Percentiles rank a stretch among this genome's conserved stretches.
Evolutionary conservation across 164 flowering plant species (phyloP).

Genomic region (Magnolia changhungtana): DNA sequence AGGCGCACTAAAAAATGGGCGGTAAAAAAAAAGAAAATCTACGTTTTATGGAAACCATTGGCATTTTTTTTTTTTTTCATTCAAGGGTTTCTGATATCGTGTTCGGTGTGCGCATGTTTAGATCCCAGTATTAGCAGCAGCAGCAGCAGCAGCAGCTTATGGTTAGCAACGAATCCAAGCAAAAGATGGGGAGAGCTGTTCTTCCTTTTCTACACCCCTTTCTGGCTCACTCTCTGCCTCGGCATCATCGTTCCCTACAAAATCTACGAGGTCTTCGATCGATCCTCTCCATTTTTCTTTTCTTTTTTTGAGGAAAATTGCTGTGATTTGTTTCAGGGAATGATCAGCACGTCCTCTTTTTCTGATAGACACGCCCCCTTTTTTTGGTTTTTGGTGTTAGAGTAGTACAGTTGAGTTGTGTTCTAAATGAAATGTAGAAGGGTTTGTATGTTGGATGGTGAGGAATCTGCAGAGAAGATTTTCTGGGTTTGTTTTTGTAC

Average conservation of each 20-base stretch:
- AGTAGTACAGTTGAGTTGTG: too few relatives aligned
- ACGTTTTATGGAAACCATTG: not conserved
- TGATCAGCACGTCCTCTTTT: not conserved
- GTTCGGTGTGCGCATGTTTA: conserved; percentile 7
- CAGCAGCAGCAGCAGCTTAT: conserved; percentile 26
- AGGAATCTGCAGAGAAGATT: not conserved
- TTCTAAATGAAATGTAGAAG: too few relatives aligned
- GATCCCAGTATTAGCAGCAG: conserved; percentile 2
- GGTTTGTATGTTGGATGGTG: not conserved
- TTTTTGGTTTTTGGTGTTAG: not conserved
- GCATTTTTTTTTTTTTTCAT: not conserved
- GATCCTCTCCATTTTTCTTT: not conserved
- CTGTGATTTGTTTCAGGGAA: not conserved
- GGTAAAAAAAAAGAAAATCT: not conserved
- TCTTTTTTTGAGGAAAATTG: not conserved
- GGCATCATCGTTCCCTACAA: conserved; percentile 87
- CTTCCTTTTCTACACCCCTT: conserved; percentile 84
- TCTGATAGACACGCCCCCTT: not conserved
- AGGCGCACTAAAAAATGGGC: not conserved
- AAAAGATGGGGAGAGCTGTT: conserved; percentile 96
- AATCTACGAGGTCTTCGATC: conserved; percentile 66
- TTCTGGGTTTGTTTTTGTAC: not conserved
- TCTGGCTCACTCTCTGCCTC: conserved; percentile 93
- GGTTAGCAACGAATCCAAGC: conserved; percentile 86
- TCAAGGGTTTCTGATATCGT: not conserved